These are phyloP conservation scores for Hanseniaspora guilliermondii DNA, from an alignment of 805 yeast species.

Conservation along the genomic window DNA sequence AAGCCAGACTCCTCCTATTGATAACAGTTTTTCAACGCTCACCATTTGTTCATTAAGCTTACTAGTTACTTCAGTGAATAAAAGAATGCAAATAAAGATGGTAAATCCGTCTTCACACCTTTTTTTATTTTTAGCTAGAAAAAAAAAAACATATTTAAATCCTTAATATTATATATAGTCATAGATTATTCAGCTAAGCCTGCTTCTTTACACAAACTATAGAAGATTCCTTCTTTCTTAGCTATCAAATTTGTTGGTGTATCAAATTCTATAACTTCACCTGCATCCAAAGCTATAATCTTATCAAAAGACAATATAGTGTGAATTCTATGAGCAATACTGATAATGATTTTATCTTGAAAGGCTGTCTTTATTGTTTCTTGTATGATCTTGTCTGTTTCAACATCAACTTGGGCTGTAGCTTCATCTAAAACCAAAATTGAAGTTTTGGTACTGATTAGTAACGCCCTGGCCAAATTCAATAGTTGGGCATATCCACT, in stretches of 20 bases:
- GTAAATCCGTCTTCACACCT: too few relatives aligned
- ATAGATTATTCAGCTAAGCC: constrained; percentile 34
- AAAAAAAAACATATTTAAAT: too few relatives aligned
- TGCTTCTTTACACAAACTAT: constrained; percentile 69
- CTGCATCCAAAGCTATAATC: constrained; percentile 64
- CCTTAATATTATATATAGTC: background rate
- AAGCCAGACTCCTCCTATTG: too few relatives aligned
- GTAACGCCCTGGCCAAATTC: constrained; percentile 70
- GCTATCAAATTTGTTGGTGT: constrained; percentile 55
- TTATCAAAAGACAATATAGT: constrained; percentile 73
- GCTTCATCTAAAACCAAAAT: constrained; percentile 72
- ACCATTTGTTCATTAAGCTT: too few relatives aligned
- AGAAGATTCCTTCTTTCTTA: constrained; percentile 57
- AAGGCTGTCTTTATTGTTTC: constrained; percentile 66
- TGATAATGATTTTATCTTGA: constrained; percentile 62
- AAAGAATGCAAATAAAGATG: too few relatives aligned
- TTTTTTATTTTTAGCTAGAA: too few relatives aligned
- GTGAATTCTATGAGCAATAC: constrained; percentile 75
- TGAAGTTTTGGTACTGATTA: constrained; percentile 39
- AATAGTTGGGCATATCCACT: constrained; percentile 69
- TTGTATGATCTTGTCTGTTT: constrained; percentile 66
- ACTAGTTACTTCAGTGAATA: too few relatives aligned
- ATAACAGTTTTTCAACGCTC: too few relatives aligned
- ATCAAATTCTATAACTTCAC: constrained; percentile 66
- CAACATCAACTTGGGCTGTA: constrained; percentile 80